These are phyloP conservation scores for Tuber borchii DNA, from an alignment of 495 filamentous ascomycete genomes.

Conservation along the genomic window DNA sequence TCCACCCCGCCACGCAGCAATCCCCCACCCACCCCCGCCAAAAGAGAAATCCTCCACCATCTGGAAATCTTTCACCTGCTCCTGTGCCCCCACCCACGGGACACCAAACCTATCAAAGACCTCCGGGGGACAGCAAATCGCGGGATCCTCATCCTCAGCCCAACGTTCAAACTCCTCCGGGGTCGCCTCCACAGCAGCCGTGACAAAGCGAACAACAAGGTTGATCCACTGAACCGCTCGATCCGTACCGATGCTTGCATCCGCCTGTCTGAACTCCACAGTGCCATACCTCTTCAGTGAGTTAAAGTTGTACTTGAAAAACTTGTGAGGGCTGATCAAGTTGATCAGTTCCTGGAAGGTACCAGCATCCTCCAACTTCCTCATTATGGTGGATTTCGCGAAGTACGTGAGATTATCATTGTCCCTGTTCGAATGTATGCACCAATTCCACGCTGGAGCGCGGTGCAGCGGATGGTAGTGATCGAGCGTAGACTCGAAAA, in stretches of 20 bases:
- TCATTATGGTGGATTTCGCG: constrained; percentile 24
- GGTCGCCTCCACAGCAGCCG: constrained; percentile 15
- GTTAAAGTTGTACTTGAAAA: constrained; percentile 38
- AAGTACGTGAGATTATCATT: constrained; percentile 13
- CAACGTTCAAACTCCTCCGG: constrained; percentile 17
- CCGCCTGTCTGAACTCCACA: constrained; percentile 36
- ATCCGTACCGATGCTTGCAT: constrained; percentile 19
- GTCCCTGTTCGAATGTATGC: constrained; percentile 29
- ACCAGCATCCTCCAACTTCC: constrained; percentile 12
- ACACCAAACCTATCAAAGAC: constrained; percentile 30
- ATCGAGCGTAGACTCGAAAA: constrained; percentile 36
- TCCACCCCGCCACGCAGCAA: no score
- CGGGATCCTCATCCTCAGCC: constrained; percentile 24
- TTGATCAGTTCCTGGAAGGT: constrained; percentile 21
- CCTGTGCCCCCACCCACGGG: constrained; percentile 12
- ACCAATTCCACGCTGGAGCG: constrained; percentile 28
- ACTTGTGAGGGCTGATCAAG: constrained; percentile 32
- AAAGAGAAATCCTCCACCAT: not conserved
- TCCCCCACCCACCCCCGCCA: not conserved
- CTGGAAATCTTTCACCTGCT: not conserved
- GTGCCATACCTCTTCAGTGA: constrained; percentile 30
- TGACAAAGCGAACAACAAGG: constrained; percentile 25
- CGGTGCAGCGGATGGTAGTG: constrained; percentile 28
- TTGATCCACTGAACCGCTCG: constrained; percentile 32
- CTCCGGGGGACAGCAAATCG: constrained; percentile 17